phyloP scores from a whole-genome alignment of 1,284 basidiomycete genomes.

The Ustilago vetiveriae region DNA sequence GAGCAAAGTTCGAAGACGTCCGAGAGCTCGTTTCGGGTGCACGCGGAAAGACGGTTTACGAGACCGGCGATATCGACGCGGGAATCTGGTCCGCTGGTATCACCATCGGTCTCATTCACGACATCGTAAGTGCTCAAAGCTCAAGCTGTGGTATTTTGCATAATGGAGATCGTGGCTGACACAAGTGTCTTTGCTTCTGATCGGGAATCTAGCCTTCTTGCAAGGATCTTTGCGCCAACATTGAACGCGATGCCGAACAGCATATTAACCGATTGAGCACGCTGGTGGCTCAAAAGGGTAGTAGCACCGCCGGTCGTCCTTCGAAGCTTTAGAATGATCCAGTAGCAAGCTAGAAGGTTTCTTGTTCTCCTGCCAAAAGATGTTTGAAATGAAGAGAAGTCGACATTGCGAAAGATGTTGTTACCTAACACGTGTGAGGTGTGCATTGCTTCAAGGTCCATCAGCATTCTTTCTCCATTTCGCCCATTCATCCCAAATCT shows the following conservation, averaged over 20 bases:
- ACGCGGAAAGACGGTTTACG: constrained; percentile 81
- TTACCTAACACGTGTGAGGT: too few relatives aligned
- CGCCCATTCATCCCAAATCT: constrained; percentile 49
- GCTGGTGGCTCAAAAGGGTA: constrained; percentile 38
- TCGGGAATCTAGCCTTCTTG: constrained; percentile 75
- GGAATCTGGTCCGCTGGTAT: constrained; percentile 90
- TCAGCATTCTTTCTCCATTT: constrained; percentile 41
- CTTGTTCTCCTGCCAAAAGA: too few relatives aligned
- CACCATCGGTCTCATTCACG: constrained; percentile 81
- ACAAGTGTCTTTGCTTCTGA: neutral
- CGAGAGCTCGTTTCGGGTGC: constrained; percentile 80
- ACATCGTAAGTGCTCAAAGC: constrained; percentile 70
- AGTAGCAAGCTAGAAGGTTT: neutral
- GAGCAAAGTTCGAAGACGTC: constrained; percentile 87
- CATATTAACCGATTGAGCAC: constrained; percentile 70
- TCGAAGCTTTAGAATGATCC: constrained; percentile 42
- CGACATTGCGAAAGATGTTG: too few relatives aligned
- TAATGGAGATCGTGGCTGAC: neutral
- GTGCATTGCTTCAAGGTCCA: constrained; percentile 14
- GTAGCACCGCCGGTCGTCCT: constrained; percentile 24
- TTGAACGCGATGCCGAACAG: constrained; percentile 82
- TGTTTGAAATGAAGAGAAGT: too few relatives aligned
- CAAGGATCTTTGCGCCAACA: constrained; percentile 75
- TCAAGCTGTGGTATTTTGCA: neutral
- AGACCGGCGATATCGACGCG: constrained; percentile 82